A percentile compares a stretch with the other conserved stretches of the same genome.
These are phyloP conservation scores for Jatropha podagrica DNA, from an alignment of 441 rosid species.

Conservation along the genomic window DNA sequence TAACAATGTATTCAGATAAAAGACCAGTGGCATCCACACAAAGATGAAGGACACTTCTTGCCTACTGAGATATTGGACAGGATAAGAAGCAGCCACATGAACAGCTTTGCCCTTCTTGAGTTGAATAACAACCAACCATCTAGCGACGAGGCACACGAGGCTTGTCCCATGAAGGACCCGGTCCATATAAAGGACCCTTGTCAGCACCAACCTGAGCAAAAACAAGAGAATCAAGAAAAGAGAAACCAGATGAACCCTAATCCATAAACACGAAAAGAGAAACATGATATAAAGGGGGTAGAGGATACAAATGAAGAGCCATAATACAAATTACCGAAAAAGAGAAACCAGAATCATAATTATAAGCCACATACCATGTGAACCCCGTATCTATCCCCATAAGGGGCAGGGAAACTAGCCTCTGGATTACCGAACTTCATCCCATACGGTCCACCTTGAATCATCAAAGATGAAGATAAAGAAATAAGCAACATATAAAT, in stretches of 20 bases:
- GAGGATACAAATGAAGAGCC: neutral
- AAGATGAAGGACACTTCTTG: constrained; percentile 40
- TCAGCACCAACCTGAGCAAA: constrained; percentile 66
- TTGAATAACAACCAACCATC: constrained; percentile 29
- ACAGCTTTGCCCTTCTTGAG: constrained; percentile 29
- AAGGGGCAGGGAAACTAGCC: constrained; percentile 55
- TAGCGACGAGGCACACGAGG: constrained; percentile 61
- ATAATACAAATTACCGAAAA: constrained; percentile 12
- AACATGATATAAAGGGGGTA: neutral
- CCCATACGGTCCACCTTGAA: constrained; percentile 74
- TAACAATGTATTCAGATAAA: constrained; percentile 43
- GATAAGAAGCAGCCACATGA: constrained; percentile 20
- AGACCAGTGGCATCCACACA: constrained; percentile 35
- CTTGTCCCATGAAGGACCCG: constrained; percentile 80
- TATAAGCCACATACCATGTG: constrained; percentile 53
- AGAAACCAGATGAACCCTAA: neutral
- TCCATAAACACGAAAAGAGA: too few relatives aligned
- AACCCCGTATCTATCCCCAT: constrained; percentile 66
- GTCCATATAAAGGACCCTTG: constrained; percentile 62
- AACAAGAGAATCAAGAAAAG: constrained; percentile 24
- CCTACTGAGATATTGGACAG: constrained; percentile 25
- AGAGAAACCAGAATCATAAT: constrained; percentile 13
- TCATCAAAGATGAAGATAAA: constrained; percentile 25
- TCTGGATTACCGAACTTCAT: constrained; percentile 52
- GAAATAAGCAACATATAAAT: constrained; percentile 22